Percentiles rank a stretch among this genome's conserved stretches.
Conservation (phyloP, 306 rosid genomes). For the Cicer yamashitae region DNA sequence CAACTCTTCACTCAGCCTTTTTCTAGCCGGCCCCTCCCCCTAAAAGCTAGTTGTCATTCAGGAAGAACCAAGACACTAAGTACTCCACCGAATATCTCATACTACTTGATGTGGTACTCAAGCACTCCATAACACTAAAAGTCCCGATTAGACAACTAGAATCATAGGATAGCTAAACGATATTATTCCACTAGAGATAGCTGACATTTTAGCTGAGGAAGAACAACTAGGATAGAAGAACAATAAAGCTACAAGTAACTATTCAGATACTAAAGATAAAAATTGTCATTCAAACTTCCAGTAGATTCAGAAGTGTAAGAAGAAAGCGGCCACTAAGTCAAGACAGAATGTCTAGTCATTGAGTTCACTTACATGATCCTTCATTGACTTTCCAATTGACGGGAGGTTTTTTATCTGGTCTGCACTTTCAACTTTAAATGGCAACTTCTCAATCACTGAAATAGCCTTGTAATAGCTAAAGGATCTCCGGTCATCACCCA, state of each 20-base stretch:
- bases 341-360: slow-evolving; percentile 16
- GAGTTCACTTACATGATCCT: slow-evolving; percentile 79
- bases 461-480: slow-evolving; percentile 95
- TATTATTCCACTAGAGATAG: slow-evolving; percentile 18
- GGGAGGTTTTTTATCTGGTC: slow-evolving; percentile 81
- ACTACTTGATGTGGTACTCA: background rate
- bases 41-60: background rate
- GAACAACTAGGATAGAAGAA: slow-evolving; percentile 20
- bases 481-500: slow-evolving; percentile 93
- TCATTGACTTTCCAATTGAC: slow-evolving; percentile 85
- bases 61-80: background rate
- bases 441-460: slow-evolving; percentile 79
- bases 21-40: background rate
- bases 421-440: slow-evolving; percentile 73
- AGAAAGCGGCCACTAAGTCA: slow-evolving; percentile 19
- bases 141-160: background rate
- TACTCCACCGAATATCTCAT: background rate
- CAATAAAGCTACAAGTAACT: background rate
- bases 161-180: background rate
- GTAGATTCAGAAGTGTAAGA: slow-evolving; percentile 31
- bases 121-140: background rate
- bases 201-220: background rate
- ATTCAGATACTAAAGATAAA: slow-evolving; percentile 17
- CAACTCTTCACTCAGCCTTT: background rate
- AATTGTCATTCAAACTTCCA: slow-evolving; percentile 17